phyloP scores from a whole-genome alignment of 306 rosid genomes.

The Lathyrus sativus region DNA sequence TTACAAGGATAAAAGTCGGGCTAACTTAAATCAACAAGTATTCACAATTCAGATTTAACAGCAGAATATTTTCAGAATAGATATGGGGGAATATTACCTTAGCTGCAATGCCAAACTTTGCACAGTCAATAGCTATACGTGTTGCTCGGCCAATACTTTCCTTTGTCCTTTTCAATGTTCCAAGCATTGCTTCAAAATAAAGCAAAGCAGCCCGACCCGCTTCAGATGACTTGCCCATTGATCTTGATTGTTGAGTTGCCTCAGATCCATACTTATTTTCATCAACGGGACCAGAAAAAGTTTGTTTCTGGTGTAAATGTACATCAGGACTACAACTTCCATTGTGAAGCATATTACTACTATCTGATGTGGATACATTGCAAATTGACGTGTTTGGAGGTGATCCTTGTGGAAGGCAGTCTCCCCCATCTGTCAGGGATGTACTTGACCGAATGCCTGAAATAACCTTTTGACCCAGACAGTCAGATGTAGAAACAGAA shows the following conservation, averaged over 20 bases:
- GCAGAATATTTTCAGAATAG: conserved; percentile 6
- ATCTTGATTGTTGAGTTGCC: conserved; percentile 58
- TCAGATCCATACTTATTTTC: conserved; percentile 56
- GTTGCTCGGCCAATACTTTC: conserved; percentile 98
- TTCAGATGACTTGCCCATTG: conserved; percentile 62
- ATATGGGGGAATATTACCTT: conserved; percentile 55
- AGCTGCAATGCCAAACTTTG: conserved; percentile 75
- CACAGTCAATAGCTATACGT: conserved; percentile 91
- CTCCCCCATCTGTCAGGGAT: conserved; percentile 65
- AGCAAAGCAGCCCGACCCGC: conserved; percentile 64
- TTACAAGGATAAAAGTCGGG: conserved; percentile 6
- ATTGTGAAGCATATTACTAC: conserved; percentile 67
- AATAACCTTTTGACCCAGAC: conserved; percentile 48
- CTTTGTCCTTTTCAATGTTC: conserved; percentile 85
- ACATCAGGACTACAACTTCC: conserved; percentile 85
- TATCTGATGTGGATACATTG: conserved; percentile 70
- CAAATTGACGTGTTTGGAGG: conserved; percentile 59
- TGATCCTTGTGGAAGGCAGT: conserved; percentile 63
- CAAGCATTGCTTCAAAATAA: conserved; percentile 81
- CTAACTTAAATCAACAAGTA: background rate
- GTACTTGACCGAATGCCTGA: conserved; percentile 57
- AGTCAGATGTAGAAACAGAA: conserved; percentile 56
- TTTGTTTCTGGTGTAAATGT: conserved; percentile 55
- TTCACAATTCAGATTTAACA: conserved; percentile 16
- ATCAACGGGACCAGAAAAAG: conserved; percentile 46